Evolutionary conservation across 2,329 filamentous ascomycete species (phyloP), one percentile per base, ranked within the genome.

Genomic region (Aspergillus proliferans): DNA sequence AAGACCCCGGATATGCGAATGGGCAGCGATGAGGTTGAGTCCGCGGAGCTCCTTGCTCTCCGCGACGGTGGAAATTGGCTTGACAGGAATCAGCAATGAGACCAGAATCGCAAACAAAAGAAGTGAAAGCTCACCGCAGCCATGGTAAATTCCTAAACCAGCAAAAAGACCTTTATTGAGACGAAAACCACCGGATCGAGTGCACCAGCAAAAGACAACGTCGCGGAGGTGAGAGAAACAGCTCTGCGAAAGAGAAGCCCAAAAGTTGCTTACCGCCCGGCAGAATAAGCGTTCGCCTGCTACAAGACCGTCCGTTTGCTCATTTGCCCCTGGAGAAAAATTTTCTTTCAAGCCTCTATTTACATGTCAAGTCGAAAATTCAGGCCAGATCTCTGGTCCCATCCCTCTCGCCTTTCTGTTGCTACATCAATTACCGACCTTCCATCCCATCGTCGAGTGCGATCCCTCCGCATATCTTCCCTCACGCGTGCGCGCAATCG

Each of bases 21-120:
- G 93, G 51, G 93, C 92, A 53, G 93, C 93, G 71, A 98, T 95
- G 73, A 98, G 86, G 73, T 95, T 97, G 66, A 98, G 84, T 57
- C 91, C 91, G 61, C 91, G 86, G 68, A 97, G 86, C 81, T 97
- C 92, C 75, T 93, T 95, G 72, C 83, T 87, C 79, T 97, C 92
- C 67, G 90, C 88, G 70, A 97, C 84, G 63, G 93, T 97, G 52
- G 83, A 83, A 61, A 88, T 88, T 65, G 74, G 72, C 80, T 83
- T 45, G 33, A 53, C 10, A 40, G 26, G 33, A 26, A 49, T 62
- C 42, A 58, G 52, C n/a, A 43, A 46, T 28, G 28, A 39, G 47
- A 49, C 28, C 15, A 28, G 41, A 45, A 28, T 36, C 42, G 8
- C 26, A 15, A 40, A 36, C 22, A 34, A 21, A 19, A 30, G 10